Evolutionary conservation across 371 early-diverging fungal genomes (phyloP), one percentile per base, ranked within the genome.

Genomic region (Actinomortierella wolfii): DNA sequence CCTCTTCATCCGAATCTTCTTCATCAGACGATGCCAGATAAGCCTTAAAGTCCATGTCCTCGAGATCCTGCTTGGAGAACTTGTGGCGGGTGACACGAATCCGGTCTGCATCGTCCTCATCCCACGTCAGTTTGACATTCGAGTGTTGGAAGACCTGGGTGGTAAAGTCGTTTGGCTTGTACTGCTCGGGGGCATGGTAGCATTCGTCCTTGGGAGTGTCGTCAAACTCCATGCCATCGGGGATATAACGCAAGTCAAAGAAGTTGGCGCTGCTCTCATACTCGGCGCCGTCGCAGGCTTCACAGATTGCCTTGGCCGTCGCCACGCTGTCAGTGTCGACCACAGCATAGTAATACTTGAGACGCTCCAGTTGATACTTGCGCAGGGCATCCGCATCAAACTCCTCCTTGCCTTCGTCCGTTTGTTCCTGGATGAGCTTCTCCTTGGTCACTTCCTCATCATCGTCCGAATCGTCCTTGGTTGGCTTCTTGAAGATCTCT

Each of bases 241-340:
- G 98, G 55, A 99, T 89, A 85, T 90, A 99, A n/a, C 98, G 86
- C 64, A 98, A 77, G 78, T 99, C 98, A 64, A 99, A 93, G 60
- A 92, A 91, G 81, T 97, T 97, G 56, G 94, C 88, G 43, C 94
- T 91, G 48, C 86, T 84, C 76, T 98, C 99, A 68, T 90, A 97
- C 77, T 99, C 99, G 11, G 92, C 84, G 14, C 94, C 96, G 75
- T 99, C 99, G 69, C 95, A 95, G 18, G 86, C 79, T 15, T 86
- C 75, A 67, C 92, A 94, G 52, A 99, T 91, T 6, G 86, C 78
- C 48, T 81, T 79, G 20, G 98, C 97, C 1, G 97, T 96, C 52
- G 80, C 83, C 1, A 90, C 83, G n/a, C 84, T 80, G 76, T 96
- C 96, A 62, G 95, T 96, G 67, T 95, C 96, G 9, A 94, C 87